phyloP scores from a whole-genome alignment of 2,329 filamentous ascomycete genomes.

The Colletotrichum eleusines region DNA sequence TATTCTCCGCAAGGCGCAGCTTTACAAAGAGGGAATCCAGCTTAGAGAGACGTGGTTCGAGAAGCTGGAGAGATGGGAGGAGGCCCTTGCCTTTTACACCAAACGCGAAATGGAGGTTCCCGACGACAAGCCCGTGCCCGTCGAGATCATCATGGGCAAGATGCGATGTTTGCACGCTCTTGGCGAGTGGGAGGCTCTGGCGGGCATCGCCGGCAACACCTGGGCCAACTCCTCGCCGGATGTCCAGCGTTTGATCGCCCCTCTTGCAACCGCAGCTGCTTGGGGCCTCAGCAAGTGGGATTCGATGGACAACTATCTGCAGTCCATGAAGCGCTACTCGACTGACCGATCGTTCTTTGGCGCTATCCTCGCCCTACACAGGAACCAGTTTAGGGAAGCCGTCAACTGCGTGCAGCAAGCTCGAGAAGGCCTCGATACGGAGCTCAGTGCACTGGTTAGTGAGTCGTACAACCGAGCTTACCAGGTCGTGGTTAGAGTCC shows the following conservation, averaged over 20 bases:
- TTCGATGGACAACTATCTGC: slow-evolving; percentile 96
- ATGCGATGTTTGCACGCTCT: slow-evolving; percentile 98
- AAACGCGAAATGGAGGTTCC: slow-evolving; percentile 81
- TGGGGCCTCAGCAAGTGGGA: slow-evolving; percentile 99
- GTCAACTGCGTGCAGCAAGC: slow-evolving; percentile 91
- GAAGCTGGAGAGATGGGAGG: slow-evolving; percentile 97
- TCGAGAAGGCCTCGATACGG: slow-evolving; percentile 92
- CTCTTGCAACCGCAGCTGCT: slow-evolving; percentile 92
- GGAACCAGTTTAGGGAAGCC: slow-evolving; percentile 94
- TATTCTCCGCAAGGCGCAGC: slow-evolving; percentile 94
- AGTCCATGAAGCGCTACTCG: slow-evolving; percentile 92
- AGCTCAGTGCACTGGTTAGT: slow-evolving; percentile 94
- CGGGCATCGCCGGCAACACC: slow-evolving; percentile 88
- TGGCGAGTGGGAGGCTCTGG: slow-evolving; percentile 96
- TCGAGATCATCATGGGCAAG: slow-evolving; percentile 99
- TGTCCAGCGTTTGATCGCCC: slow-evolving; percentile 90
- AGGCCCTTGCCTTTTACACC: slow-evolving; percentile 92
- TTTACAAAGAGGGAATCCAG: slow-evolving; percentile 92
- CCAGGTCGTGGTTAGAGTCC: slow-evolving; percentile 95
- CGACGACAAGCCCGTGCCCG: slow-evolving; percentile 70
- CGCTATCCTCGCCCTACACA: slow-evolving; percentile 92
- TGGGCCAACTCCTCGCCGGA: slow-evolving; percentile 93
- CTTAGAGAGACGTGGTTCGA: slow-evolving; percentile 99
- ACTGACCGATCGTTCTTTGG: slow-evolving; percentile 98
- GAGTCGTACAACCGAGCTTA: slow-evolving; percentile 99